These are phyloP conservation scores for Rhizophora mangle DNA, from an alignment of 345 rosid species.

Conservation along the genomic window DNA sequence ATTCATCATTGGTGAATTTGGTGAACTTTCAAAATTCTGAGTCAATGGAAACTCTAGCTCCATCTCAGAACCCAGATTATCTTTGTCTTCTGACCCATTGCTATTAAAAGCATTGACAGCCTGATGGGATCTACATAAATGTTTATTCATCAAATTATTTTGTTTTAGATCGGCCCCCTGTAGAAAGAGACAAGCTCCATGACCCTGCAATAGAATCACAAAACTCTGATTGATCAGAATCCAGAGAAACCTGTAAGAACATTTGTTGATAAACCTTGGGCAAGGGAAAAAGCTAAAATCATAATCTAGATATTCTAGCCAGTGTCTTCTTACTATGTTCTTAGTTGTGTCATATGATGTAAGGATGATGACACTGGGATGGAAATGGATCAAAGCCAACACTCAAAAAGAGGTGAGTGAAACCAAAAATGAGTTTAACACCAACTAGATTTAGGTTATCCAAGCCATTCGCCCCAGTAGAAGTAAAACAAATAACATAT, in stretches of 20 bases:
- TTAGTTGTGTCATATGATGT: not conserved
- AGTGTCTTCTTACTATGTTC: not conserved
- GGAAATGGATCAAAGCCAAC: not conserved
- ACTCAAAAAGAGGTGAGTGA: not conserved
- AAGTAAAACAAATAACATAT: not conserved
- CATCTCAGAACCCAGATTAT: not conserved
- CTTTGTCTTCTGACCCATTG: not conserved
- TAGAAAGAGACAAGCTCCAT: constrained; percentile 44
- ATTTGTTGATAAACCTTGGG: not conserved
- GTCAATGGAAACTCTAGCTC: not conserved
- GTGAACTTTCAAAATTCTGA: not conserved
- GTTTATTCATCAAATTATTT: not conserved
- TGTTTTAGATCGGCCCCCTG: constrained; percentile 25
- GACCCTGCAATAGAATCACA: constrained; percentile 31
- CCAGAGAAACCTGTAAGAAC: not conserved
- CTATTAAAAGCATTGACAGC: not conserved
- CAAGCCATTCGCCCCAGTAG: not conserved
- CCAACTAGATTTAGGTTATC: too few species aligned
- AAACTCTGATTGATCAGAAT: constrained; percentile 7
- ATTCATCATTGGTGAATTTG: not conserved
- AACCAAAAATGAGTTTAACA: not conserved
- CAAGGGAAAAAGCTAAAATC: not conserved
- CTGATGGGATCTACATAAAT: not conserved
- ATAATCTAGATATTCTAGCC: not conserved
- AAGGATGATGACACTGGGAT: not conserved